These are phyloP conservation scores for Arbutus unedo DNA, from an alignment of 148 eudicot genomes.

Conservation along the genomic window DNA sequence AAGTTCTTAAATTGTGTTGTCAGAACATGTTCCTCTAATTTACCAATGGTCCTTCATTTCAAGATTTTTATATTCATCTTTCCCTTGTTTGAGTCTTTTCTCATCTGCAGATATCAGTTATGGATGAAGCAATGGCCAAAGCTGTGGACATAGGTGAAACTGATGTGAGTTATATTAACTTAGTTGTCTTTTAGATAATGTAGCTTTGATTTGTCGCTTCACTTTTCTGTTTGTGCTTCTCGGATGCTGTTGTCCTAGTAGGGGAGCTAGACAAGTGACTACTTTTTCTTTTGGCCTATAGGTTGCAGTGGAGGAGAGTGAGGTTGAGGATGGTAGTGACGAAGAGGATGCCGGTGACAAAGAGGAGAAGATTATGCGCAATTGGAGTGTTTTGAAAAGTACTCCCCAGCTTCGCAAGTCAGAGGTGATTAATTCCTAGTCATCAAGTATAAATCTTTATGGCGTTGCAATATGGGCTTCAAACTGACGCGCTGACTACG, in stretches of 20 bases:
- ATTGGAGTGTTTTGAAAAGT: conserved; percentile 87
- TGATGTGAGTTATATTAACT: conserved; percentile 53
- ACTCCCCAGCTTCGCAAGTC: conserved; percentile 69
- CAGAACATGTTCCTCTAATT: background rate
- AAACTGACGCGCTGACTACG: no score
- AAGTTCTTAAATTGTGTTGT: background rate
- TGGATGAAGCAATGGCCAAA: conserved; percentile 96
- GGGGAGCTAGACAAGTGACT: background rate
- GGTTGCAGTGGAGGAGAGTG: conserved; percentile 86
- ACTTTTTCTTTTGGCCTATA: conserved; percentile 18
- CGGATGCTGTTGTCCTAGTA: background rate
- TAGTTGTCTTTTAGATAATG: conserved; percentile 3
- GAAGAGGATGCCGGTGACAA: conserved; percentile 45
- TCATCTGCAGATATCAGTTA: conserved; percentile 54
- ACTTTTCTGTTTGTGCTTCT: background rate
- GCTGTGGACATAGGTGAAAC: conserved; percentile 98
- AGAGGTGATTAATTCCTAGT: conserved; percentile 51
- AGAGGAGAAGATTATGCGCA: conserved; percentile 75
- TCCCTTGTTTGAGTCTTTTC: conserved; percentile 4
- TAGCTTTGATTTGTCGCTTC: background rate
- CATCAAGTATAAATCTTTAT: background rate
- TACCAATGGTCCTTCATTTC: conserved; percentile 11
- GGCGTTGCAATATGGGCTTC: background rate
- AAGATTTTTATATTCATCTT: background rate
- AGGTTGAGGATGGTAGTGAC: conserved; percentile 48